Base-by-base conservation (phyloP, 371 early-diverging fungal species). In the Mucor circinelloides region DNA sequence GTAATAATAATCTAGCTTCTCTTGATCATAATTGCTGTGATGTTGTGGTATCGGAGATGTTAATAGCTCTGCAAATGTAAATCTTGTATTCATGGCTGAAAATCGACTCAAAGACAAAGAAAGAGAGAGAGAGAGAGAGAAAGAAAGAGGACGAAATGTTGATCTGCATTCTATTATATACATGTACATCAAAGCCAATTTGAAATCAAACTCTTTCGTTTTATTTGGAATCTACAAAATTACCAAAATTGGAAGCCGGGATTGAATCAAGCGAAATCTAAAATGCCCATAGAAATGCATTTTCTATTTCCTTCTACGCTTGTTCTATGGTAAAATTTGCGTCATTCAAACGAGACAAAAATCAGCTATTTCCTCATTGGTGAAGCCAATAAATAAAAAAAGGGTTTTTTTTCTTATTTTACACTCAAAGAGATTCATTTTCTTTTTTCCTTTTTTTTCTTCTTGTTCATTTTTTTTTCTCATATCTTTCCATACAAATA, bases 61-160 rank as follows among this genome's bases (percentile, higher is more conserved):
- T 28, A 38, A 30, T 27, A 23, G 21, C 55, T 60, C 71, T 32
- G 67, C 63, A 23, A 64, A 59, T 32, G 69, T 42, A 58, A 58
- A 58, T 36, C 58, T 58, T 21, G 36, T 58, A 58, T 55, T 31
- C 55, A 55, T 52, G 25, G 13, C 23, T 25, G 27, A 23, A 44
- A 44, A 44, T 15, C 1, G 46, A 44, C 15, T n/a, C 21, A 46
- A 46, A 17, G 48, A 21, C 2, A 23, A 46, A 8, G 48, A 21
- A n/a, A 9, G 6, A 36, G 13, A 44, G 30, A 56, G 56, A 56
- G 5, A 23, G 4, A 13, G 0, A 59, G 10, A 23, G 32, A 40
- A 40, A 40, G 17, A 42, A 13, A 59, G 28, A 25, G 27, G 25
- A 27, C 25, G 6, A 8, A 59, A 25, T 23, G 50, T 3, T 25